phyloP scores from a whole-genome alignment of 345 rosid species.

The Diplotaxis tenuifolia region DNA sequence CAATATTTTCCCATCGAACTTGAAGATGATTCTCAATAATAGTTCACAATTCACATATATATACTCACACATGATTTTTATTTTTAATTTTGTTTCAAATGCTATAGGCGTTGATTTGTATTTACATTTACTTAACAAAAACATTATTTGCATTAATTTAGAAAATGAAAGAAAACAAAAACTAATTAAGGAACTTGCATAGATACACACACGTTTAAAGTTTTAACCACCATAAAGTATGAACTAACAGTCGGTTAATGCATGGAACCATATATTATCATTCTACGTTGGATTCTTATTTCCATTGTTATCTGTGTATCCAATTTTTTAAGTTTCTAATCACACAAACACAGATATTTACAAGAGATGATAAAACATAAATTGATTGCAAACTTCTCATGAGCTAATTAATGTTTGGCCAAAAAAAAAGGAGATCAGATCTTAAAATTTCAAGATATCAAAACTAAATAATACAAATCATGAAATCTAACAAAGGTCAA shows the following conservation, averaged over 20 bases:
- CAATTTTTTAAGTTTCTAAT: conserved; percentile 11
- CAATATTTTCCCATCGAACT: not conserved
- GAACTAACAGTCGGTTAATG: conserved; percentile 37
- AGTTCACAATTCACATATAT: not conserved
- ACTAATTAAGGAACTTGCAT: not conserved
- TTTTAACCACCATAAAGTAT: conserved; percentile 18
- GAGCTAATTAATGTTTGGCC: not conserved
- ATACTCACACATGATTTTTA: not conserved
- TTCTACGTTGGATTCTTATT: conserved; percentile 37
- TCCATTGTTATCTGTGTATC: conserved; percentile 34
- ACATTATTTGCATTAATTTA: not conserved
- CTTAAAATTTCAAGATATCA: not conserved
- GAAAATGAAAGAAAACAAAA: not conserved
- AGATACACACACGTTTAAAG: conserved; percentile 21
- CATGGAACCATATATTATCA: conserved; percentile 34
- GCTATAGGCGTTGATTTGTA: not conserved
- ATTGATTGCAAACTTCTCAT: conserved; percentile 19
- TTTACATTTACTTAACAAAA: not conserved
- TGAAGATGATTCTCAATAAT: not conserved
- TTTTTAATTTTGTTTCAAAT: not conserved
- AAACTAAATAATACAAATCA: not conserved
- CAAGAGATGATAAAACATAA: not conserved
- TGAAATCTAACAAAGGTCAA: not conserved
- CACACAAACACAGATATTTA: not conserved
- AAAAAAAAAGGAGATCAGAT: conserved; percentile 1